A percentile compares a stretch with the other conserved stretches of the same genome.
phyloP scores from a whole-genome alignment of 345 rosid species.

The Populus pruinosa region DNA sequence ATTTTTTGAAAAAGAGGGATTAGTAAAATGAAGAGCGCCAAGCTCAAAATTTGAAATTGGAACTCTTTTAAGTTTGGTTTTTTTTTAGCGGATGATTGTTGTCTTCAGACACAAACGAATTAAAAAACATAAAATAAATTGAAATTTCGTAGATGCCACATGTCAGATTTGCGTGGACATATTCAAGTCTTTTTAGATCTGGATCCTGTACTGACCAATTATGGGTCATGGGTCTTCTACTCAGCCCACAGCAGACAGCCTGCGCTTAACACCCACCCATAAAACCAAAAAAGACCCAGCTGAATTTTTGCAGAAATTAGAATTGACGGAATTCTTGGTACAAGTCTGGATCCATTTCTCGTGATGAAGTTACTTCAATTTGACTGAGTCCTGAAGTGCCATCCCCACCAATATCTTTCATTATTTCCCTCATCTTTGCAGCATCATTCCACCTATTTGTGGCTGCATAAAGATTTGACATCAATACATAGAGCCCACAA shows the following conservation, averaged over 20 bases:
- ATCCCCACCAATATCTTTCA: slow-evolving; percentile 69
- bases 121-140: no score
- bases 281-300: no score
- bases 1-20: background rate
- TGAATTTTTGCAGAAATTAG: background rate
- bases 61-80: background rate
- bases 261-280: no score
- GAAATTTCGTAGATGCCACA: no score
- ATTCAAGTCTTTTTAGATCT: no score
- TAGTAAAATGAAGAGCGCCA: slow-evolving; percentile 29
- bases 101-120: no score
- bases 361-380: slow-evolving; percentile 25
- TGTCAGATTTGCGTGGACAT: no score
- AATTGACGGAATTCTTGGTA: background rate
- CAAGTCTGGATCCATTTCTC: slow-evolving; percentile 6
- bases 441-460: slow-evolving; percentile 73
- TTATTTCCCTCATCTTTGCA: slow-evolving; percentile 61
- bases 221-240: no score
- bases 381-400: slow-evolving; percentile 71
- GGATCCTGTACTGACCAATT: no score
- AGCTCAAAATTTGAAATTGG: slow-evolving; percentile 55
- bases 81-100: background rate
- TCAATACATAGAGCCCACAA: slow-evolving; percentile 74
- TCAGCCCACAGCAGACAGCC: no score
- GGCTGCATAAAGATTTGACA: slow-evolving; percentile 86